These are phyloP conservation scores for Ananas comosus DNA, from an alignment of 176 grass and related monocot genomes.

Conservation along the genomic window DNA sequence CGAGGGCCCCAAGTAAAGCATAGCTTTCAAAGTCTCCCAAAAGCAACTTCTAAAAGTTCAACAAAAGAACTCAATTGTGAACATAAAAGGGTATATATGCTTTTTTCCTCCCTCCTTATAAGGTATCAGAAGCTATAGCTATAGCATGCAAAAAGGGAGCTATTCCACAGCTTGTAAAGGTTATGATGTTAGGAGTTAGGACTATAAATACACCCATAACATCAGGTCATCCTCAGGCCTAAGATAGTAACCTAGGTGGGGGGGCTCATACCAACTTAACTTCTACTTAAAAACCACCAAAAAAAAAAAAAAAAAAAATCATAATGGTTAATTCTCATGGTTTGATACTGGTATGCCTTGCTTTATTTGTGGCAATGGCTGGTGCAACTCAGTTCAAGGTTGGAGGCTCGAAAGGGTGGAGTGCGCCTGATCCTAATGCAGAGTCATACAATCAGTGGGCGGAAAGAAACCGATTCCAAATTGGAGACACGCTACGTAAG, in stretches of 20 bases:
- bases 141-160: too few relatives aligned
- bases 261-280: not conserved
- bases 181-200: not conserved
- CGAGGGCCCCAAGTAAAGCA: conserved; percentile 17
- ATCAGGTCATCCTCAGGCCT: not conserved
- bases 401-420: conserved; percentile 44
- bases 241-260: not conserved
- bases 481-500: conserved; percentile 70
- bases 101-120: conserved; percentile 16
- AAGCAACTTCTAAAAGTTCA: conserved; percentile 1
- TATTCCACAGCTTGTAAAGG: conserved; percentile 38
- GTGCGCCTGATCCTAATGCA: conserved; percentile 25
- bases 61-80: conserved; percentile 7
- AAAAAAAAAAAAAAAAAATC: not conserved
- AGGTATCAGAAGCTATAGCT: conserved; percentile 32
- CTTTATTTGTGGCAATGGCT: conserved; percentile 10
- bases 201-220: conserved; percentile 41
- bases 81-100: conserved; percentile 17
- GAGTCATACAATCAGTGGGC: conserved; percentile 52
- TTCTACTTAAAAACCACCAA: not conserved
- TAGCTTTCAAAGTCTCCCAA: not conserved
- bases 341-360: conserved; percentile 6
- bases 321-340: conserved; percentile 24
- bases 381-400: conserved; percentile 54
- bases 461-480: conserved; percentile 26